Conservation (phyloP, 2,329 filamentous ascomycete species). For the Sporothrix protearum region DNA sequence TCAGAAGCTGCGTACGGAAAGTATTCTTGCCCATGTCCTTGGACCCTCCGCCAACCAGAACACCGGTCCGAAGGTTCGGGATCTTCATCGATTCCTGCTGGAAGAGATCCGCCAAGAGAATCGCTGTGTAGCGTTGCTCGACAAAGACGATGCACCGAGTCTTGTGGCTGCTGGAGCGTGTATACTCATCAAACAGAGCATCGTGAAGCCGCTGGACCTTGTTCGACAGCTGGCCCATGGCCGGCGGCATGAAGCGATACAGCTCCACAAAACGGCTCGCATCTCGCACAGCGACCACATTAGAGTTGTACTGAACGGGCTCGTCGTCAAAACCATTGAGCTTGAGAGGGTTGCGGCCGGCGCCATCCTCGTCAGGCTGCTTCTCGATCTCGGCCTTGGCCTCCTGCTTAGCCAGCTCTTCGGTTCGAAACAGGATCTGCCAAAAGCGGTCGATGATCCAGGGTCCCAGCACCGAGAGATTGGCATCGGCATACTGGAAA, state of each 20-base stretch:
- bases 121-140: constrained; percentile 71
- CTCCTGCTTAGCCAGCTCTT: constrained; percentile 59
- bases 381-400: constrained; percentile 44
- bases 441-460: constrained; percentile 87
- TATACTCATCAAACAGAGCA: constrained; percentile 62
- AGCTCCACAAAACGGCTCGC: constrained; percentile 55
- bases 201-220: constrained; percentile 64
- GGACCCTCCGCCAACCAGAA: constrained; percentile 45
- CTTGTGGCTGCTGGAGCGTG: constrained; percentile 52
- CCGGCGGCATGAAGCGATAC: constrained; percentile 44
- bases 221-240: constrained; percentile 54
- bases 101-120: constrained; percentile 67
- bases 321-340: background rate
- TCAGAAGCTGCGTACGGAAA: constrained; percentile 64
- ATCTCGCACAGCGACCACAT: constrained; percentile 53
- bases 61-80: constrained; percentile 55
- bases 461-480: constrained; percentile 65
- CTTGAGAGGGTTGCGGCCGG: background rate
- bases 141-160: constrained; percentile 80
- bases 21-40: constrained; percentile 26
- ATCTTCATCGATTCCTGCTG: constrained; percentile 52
- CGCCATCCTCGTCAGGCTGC: constrained; percentile 44
- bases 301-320: constrained; percentile 17
- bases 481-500: constrained; percentile 57
- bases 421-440: constrained; percentile 64